Evolutionary conservation across 441 rosid species (phyloP).

Genomic region (Rhodomyrtus psidioides): DNA sequence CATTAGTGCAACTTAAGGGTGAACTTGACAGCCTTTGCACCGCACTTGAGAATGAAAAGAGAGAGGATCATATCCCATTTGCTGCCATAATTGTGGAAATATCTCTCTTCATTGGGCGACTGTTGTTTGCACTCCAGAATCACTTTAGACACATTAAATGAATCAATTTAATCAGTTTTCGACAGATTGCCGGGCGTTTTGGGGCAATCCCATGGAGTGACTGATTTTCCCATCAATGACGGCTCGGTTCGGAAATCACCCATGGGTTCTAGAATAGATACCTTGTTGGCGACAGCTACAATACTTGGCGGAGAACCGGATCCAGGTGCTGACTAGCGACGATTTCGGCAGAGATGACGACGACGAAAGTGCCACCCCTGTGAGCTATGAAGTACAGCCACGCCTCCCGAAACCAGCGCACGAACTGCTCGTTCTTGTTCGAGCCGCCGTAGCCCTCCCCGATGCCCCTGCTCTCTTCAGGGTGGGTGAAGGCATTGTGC

Average conservation of each 20-base stretch:
- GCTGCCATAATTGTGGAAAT: constrained; percentile 69
- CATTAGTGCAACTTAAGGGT: no score
- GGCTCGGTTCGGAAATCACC: constrained; percentile 45
- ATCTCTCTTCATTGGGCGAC: constrained; percentile 89
- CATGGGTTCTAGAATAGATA: constrained; percentile 52
- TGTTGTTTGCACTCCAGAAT: constrained; percentile 76
- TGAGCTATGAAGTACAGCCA: constrained; percentile 92
- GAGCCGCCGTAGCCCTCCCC: no score
- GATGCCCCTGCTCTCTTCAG: no score
- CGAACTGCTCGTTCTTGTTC: constrained; percentile 66
- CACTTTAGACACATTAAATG: constrained; percentile 78
- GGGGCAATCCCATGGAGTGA: constrained; percentile 47
- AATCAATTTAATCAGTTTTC: constrained; percentile 41
- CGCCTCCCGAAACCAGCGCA: constrained; percentile 87
- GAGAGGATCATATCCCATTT: constrained; percentile 25
- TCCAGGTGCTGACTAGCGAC: constrained; percentile 59
- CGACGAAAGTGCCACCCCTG: constrained; percentile 72
- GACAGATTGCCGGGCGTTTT: constrained; percentile 60
- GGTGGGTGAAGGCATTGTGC: no score
- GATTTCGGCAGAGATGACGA: constrained; percentile 65
- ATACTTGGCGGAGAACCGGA: constrained; percentile 64
- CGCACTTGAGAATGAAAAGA: no score
- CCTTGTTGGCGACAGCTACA: constrained; percentile 71
- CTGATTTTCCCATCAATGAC: constrained; percentile 32
- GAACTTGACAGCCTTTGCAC: no score